Evolutionary conservation across 2,329 filamentous ascomycete genomes (phyloP).

Genomic region (Xylariaceae sp.): DNA sequence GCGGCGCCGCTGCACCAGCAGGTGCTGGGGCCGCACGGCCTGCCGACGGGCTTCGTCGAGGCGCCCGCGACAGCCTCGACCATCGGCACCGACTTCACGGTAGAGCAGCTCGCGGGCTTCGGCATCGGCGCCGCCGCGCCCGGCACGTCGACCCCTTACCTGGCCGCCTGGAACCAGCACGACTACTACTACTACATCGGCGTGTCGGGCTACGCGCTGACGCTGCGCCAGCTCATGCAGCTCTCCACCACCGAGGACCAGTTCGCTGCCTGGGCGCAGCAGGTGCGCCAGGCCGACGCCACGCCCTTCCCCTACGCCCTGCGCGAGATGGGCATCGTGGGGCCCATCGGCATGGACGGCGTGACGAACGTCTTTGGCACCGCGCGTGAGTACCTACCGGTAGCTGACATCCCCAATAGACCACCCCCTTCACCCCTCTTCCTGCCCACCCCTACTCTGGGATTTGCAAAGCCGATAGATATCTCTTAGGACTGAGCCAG

Average conservation of each 20-base stretch:
- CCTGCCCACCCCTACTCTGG: too few relatives aligned
- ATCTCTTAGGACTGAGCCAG: too few relatives aligned
- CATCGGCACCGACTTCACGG: constrained; percentile 41
- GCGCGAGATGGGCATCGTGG: constrained; percentile 43
- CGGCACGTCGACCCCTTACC: constrained; percentile 25
- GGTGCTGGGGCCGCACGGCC: constrained; percentile 33
- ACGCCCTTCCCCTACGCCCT: constrained; percentile 39
- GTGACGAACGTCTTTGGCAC: constrained; percentile 41
- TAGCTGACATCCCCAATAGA: too few relatives aligned
- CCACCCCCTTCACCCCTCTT: too few relatives aligned
- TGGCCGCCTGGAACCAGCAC: constrained; percentile 41
- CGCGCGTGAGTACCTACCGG: too few relatives aligned
- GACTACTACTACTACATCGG: constrained; percentile 46
- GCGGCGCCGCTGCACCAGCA: constrained; percentile 34
- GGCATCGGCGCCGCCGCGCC: constrained; percentile 31
- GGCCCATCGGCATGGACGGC: constrained; percentile 37
- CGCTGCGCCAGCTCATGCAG: constrained; percentile 35
- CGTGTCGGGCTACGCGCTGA: constrained; percentile 35
- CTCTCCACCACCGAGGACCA: constrained; percentile 38
- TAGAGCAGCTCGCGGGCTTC: constrained; percentile 30
- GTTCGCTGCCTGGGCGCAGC: constrained; percentile 36
- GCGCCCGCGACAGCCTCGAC: constrained; percentile 40
- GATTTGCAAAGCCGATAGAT: too few relatives aligned
- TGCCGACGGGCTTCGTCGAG: constrained; percentile 39
- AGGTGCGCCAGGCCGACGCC: constrained; percentile 32